Evolutionary conservation across 2,329 filamentous ascomycete species (phyloP).

Genomic region (Xylaria polymorpha): DNA sequence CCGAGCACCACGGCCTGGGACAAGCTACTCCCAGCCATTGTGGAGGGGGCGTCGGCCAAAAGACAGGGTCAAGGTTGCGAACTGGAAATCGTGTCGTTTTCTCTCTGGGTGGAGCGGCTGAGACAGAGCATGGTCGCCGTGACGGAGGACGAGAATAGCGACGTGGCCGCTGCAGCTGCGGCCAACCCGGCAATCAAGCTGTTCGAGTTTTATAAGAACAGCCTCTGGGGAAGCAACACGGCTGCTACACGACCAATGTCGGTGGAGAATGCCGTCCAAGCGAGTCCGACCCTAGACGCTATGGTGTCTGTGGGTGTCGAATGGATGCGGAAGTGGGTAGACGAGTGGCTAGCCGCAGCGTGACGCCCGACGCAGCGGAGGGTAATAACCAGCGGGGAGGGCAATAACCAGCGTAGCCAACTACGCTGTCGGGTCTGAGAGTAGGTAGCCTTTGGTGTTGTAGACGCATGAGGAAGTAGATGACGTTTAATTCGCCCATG

Average conservation of each 20-base stretch:
- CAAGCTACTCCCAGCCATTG: not conserved
- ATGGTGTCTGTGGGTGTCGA: not conserved
- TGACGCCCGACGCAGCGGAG: not conserved
- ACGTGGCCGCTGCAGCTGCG: not conserved
- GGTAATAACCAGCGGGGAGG: not conserved
- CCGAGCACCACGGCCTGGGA: not conserved
- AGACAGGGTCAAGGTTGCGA: not conserved
- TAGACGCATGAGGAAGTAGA: not conserved
- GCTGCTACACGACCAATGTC: not conserved
- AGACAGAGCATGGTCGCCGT: not conserved
- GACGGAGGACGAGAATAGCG: not conserved
- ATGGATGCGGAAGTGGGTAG: not conserved
- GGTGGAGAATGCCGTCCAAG: not conserved
- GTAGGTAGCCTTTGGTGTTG: not conserved
- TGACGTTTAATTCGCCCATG: not conserved
- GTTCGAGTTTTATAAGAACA: not conserved
- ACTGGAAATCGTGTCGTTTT: not conserved
- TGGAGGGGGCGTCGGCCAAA: not conserved
- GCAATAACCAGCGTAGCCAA: not conserved
- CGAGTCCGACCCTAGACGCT: not conserved
- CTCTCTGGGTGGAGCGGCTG: conserved; percentile 4
- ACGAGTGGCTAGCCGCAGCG: not conserved
- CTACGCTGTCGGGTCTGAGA: not conserved
- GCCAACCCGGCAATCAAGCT: not conserved
- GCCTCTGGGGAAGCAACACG: not conserved